phyloP scores from a whole-genome alignment of 345 rosid species.

The Salix koriyanagi region DNA sequence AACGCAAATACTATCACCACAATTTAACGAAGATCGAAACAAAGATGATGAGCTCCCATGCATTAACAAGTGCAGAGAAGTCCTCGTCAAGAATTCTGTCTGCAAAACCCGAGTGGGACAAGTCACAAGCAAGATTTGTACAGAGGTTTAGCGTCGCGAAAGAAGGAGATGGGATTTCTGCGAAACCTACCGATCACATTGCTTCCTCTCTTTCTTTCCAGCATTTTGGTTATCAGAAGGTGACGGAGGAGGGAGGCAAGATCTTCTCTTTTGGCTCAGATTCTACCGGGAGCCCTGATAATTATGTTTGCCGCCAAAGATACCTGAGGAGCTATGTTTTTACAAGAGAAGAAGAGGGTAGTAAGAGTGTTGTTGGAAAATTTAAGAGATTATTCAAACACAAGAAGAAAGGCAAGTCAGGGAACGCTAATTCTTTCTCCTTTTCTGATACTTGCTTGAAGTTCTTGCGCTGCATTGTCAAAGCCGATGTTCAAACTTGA shows the following conservation, averaged over 20 bases:
- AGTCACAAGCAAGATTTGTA: conserved; percentile 26
- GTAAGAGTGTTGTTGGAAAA: background rate
- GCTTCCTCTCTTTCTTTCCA: background rate
- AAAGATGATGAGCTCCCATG: conserved; percentile 2
- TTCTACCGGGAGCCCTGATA: conserved; percentile 3
- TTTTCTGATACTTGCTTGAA: background rate
- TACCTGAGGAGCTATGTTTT: conserved; percentile 37
- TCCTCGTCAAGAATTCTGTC: conserved; percentile 3
- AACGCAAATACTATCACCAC: too few relatives aligned
- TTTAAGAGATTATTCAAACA: conserved; percentile 7
- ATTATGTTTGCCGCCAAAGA: conserved; percentile 21
- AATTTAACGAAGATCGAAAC: too few relatives aligned
- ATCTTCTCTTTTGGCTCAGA: background rate
- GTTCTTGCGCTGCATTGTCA: conserved; percentile 5
- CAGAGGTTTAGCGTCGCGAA: background rate
- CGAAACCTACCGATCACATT: background rate
- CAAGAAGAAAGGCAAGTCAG: background rate
- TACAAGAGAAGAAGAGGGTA: conserved; percentile 3
- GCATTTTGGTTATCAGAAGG: background rate
- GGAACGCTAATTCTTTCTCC: background rate
- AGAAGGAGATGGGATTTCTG: background rate
- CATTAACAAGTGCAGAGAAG: background rate
- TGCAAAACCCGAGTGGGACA: conserved; percentile 30
- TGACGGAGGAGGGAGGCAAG: background rate
- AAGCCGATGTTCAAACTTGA: conserved; percentile 4